phyloP scores from a whole-genome alignment of 345 rosid genomes.

The Eucalyptus camaldulensis region DNA sequence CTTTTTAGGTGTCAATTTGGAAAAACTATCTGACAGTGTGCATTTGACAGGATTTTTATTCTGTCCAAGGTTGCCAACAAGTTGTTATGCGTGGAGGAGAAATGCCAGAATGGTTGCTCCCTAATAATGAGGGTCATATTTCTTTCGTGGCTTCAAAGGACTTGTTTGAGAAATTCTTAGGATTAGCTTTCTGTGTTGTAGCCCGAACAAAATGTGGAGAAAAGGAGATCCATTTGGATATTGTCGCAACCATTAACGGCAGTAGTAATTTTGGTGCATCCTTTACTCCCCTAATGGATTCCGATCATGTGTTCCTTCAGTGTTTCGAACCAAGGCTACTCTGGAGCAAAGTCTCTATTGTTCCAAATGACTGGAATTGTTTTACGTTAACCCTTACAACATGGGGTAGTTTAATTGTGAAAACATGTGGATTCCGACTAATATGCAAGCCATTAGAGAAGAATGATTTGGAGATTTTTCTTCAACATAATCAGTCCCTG shows the following conservation, averaged over 20 bases:
- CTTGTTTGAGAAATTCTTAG: not conserved
- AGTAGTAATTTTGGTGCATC: too few species aligned
- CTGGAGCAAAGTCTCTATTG: fast-evolving
- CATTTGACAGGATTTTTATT: not conserved
- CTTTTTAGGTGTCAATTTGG: not conserved
- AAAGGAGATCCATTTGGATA: too few species aligned
- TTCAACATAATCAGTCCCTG: not conserved
- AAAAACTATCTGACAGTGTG: not conserved
- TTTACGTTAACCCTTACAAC: not conserved
- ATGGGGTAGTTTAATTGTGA: fast-evolving
- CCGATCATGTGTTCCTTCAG: fast-evolving
- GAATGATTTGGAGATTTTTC: not conserved
- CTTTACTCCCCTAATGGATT: too few species aligned
- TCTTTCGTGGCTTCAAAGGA: not conserved
- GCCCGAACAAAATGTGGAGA: not conserved
- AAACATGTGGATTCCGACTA: not conserved
- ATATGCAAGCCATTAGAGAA: not conserved
- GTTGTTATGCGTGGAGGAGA: not conserved
- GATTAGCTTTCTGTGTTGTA: not conserved
- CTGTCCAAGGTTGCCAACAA: fast-evolving
- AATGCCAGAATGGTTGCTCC: not conserved
- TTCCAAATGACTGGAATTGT: not conserved
- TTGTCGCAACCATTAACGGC: too few species aligned
- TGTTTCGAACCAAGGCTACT: not conserved
- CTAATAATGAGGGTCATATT: not conserved